Evolutionary conservation across 768 basidiomycete genomes (phyloP), one percentile per base, ranked within the genome.

Genomic region (Boletales sp.): DNA sequence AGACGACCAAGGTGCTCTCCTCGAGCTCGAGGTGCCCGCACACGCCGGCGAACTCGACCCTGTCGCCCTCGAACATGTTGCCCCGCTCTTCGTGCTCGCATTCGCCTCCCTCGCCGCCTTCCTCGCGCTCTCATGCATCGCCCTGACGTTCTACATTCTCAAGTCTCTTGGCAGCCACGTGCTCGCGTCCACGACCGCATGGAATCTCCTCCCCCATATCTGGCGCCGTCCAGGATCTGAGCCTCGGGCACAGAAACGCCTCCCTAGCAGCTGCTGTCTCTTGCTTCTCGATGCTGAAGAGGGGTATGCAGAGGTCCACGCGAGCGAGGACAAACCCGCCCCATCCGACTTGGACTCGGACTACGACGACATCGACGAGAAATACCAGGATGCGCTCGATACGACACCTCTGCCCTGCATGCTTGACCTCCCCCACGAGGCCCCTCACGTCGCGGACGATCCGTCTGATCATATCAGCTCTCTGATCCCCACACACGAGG

Each of bases 301-400:
- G 15, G 46, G 39, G 15, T 40, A 41, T 25, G 17, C 32, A 18
- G 50, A 44, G 51, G 46, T 30, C 19, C 51, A 15, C 13, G 14
- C 15, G 6, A 40, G 15, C 5, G 13, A 54, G 42, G 50, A 49
- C 32, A 56, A 31, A 28, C 38, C 37, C 11, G 50, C 44, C 11
- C 37, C 45, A 2, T 55, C 60, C 21, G 64, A 65, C 38, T 43
- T 50, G 8, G 63, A 55, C 8, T 59, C 59, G 18, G 65, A 65
- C n/a, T 48, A 15, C 46, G 65, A 61, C 34, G 65, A 65, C 31
- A 12, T 41, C 10, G 65, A 65, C 25, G 63, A 61, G 50, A 68
- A 65, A n/a, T 69, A 57, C 43, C 61, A 65, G 18, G 66, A 67
- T 41, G 65, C 63, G 8, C 48, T 67, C 8, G 67, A 69, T 34